These are phyloP conservation scores for Syncephalastrum contaminatum DNA, from an alignment of 371 early-diverging fungal genomes.

Conservation along the genomic window DNA sequence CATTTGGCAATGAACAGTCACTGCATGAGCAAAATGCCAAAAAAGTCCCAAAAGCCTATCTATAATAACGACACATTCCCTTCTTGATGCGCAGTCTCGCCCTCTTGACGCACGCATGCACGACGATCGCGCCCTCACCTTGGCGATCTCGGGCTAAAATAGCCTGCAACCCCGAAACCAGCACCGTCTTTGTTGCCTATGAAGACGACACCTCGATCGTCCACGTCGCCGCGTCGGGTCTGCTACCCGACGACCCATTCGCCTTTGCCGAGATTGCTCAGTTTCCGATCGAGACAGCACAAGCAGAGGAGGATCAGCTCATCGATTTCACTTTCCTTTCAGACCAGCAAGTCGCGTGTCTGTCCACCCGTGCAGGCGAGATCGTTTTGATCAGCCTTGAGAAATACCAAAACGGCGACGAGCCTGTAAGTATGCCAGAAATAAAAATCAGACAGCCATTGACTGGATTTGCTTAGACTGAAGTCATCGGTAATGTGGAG, in stretches of 20 bases:
- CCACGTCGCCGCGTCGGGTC: constrained; percentile 21
- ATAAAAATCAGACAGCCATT: neutral
- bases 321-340: constrained; percentile 60
- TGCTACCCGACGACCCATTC: constrained; percentile 24
- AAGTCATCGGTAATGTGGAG: constrained; percentile 78
- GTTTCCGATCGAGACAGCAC: constrained; percentile 6
- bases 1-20: no score
- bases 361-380: constrained; percentile 67
- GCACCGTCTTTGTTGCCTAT: constrained; percentile 49
- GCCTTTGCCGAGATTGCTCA: constrained; percentile 27
- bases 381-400: constrained; percentile 66
- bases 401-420: constrained; percentile 45
- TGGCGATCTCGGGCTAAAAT: constrained; percentile 46
- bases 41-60: no score
- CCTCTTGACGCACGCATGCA: constrained; percentile 37
- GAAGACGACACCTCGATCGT: constrained; percentile 26
- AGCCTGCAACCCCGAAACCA: constrained; percentile 51
- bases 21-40: no score
- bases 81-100: constrained; percentile 42
- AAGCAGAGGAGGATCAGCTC: constrained; percentile 13
- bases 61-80: no score
- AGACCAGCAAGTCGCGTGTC: constrained; percentile 66
- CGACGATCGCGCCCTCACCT: constrained; percentile 34
- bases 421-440: constrained; percentile 29
- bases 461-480: constrained; percentile 40